phyloP scores from a whole-genome alignment of 257 asterid species.

The Pogostemon cablin region DNA sequence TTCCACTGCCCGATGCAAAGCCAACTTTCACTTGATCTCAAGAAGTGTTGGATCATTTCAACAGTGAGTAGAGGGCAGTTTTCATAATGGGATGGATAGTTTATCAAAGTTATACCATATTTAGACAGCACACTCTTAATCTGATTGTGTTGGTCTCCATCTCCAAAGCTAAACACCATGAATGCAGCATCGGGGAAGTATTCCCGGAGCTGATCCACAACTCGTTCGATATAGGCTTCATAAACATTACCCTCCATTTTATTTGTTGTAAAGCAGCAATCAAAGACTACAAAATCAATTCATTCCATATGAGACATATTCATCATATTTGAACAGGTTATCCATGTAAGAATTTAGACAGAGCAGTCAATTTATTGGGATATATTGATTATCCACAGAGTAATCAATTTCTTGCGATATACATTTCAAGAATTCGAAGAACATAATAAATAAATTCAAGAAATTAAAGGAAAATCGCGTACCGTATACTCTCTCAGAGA shows the following conservation, averaged over 20 bases:
- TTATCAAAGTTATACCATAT: slow-evolving; percentile 48
- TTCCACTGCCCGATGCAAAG: slow-evolving; percentile 58
- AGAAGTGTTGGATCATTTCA: slow-evolving; percentile 65
- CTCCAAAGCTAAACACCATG: slow-evolving; percentile 61
- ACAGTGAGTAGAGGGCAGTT: slow-evolving; percentile 57
- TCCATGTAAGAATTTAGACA: background rate
- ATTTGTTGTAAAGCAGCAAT: slow-evolving; percentile 63
- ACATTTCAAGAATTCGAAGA: slow-evolving; percentile 7
- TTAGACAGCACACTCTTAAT: slow-evolving; percentile 40
- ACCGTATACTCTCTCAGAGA: slow-evolving; percentile 60
- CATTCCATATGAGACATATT: slow-evolving; percentile 16
- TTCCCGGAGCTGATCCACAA: slow-evolving; percentile 54
- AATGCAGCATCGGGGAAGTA: slow-evolving; percentile 60
- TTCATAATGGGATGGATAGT: slow-evolving; percentile 51
- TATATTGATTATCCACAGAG: background rate
- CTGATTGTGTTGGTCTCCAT: slow-evolving; percentile 43
- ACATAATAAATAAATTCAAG: slow-evolving; percentile 2
- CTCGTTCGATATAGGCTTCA: slow-evolving; percentile 41
- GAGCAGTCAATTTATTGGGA: slow-evolving; percentile 1
- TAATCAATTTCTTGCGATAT: background rate
- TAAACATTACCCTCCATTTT: slow-evolving; percentile 43
- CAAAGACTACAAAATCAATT: slow-evolving; percentile 56
- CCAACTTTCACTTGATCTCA: slow-evolving; percentile 67
- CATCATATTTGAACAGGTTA: background rate
- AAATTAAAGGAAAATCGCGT: slow-evolving; percentile 31